Conservation (phyloP, 1,139 yeast genomes). For the Candida frijolesensis region DNA sequence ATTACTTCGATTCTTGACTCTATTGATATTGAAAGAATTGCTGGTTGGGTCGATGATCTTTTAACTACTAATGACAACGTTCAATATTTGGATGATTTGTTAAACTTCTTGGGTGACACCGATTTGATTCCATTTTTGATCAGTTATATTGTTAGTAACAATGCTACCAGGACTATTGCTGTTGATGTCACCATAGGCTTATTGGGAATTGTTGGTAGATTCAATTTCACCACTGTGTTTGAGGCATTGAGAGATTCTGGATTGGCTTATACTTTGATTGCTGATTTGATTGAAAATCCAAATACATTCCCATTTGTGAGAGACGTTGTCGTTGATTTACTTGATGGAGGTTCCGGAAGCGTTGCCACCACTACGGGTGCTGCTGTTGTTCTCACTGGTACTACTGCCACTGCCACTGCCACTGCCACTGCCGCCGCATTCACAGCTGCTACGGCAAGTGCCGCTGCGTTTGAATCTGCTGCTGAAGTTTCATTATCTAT, state of each 20-base stretch:
- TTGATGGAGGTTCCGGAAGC: slow-evolving; percentile 12
- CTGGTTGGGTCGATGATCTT: slow-evolving; percentile 33
- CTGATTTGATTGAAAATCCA: slow-evolving; percentile 28
- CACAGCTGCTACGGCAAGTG: background rate
- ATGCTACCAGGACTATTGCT: slow-evolving; percentile 25
- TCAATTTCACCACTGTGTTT: slow-evolving; percentile 33
- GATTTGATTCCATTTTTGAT: slow-evolving; percentile 29
- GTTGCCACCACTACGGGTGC: slow-evolving; percentile 7
- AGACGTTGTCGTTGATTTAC: slow-evolving; percentile 24
- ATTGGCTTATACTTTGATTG: slow-evolving; percentile 33
- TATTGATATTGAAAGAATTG: slow-evolving; percentile 31
- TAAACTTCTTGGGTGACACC: slow-evolving; percentile 27
- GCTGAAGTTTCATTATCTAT: background rate
- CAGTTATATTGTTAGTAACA: slow-evolving; percentile 28
- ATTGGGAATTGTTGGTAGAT: slow-evolving; percentile 19
- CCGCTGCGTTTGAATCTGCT: background rate
- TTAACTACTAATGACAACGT: slow-evolving; percentile 26
- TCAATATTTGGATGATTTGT: slow-evolving; percentile 28
- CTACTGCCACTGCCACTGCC: slow-evolving; percentile 2
- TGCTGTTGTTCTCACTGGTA: slow-evolving; percentile 4
- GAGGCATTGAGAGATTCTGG: slow-evolving; percentile 38
- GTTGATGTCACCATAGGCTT: slow-evolving; percentile 21
- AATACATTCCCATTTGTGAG: slow-evolving; percentile 31
- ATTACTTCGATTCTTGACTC: slow-evolving; percentile 22
- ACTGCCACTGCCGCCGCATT: slow-evolving; percentile 4